Base-by-base conservation (phyloP, 1,284 basidiomycete species). In the Malassezia brasiliensis region DNA sequence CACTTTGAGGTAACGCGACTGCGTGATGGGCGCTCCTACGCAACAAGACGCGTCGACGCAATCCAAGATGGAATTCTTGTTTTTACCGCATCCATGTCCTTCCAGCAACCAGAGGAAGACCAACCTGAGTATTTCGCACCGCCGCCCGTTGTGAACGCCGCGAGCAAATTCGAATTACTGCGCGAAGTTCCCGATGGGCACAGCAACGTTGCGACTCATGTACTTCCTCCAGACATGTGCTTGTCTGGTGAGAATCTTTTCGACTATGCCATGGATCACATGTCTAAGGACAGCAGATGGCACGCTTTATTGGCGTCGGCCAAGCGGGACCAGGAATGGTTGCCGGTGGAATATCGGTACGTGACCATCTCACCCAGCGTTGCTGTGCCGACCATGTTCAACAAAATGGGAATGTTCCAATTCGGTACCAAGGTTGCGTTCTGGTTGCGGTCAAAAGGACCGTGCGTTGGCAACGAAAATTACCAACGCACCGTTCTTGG, bases 11-110 rank as follows among this genome's bases (percentile, higher is more conserved):
- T 74, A 14, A 45, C 46, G 5, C 60, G 68, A 6, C 56, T 73
- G 7, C 64, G 72, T 11, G 69, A 73, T 44, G 72, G 72, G 1
- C 66, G 72, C 8, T 68, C 64, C 8, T 74, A 73, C 56, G 48
- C 64, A 50, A 69, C 68, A 3, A 59, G 72, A 15, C 51, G 61
- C n/a, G 69, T 72, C 41, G 63, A 66, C 12, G 72, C 69, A 0
- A 59, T 53, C 11, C 72, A 74, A 53, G 60, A 57, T 14, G 65
- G 62, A 12, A 41, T 56, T 2, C 57, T 55, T 31, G 63, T 73
- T 49, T 74, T 72, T 28, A 63, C 61, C 51, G 64, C 68, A 45
- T 61, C 66, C 25, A 50, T 68, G 19, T 70, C 67, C 41, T 74
- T 73, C 52, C 69, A 72, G 46, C 56, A 54, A 17, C 66, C 66